Conservation (phyloP, 805 yeast species). For the Saturnispora galanensis region DNA sequence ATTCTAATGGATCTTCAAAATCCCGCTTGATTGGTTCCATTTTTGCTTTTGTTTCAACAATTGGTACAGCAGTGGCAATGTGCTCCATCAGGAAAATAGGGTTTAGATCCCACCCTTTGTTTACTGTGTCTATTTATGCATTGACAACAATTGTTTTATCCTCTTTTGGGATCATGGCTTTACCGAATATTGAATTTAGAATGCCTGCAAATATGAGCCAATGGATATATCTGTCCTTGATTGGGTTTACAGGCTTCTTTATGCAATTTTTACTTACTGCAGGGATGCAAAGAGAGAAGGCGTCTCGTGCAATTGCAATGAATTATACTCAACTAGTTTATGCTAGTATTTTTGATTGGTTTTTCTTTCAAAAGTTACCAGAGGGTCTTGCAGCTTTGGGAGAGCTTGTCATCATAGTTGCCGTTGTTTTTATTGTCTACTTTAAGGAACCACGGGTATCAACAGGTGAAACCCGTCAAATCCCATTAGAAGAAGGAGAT, state of each 20-base stretch:
- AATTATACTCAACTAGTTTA: slow-evolving; percentile 68
- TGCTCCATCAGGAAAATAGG: slow-evolving; percentile 70
- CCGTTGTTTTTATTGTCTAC: slow-evolving; percentile 53
- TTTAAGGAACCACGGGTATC: slow-evolving; percentile 27
- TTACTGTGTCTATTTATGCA: slow-evolving; percentile 73
- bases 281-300: slow-evolving; percentile 74
- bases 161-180: slow-evolving; percentile 36
- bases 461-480: neutral
- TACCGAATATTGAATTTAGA: slow-evolving; percentile 52
- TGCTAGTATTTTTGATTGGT: slow-evolving; percentile 65
- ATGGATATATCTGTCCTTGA: slow-evolving; percentile 50
- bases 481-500: neutral
- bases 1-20: neutral
- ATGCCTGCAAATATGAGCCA: slow-evolving; percentile 53
- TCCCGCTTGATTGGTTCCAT: slow-evolving; percentile 50
- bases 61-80: slow-evolving; percentile 62
- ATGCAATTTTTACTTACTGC: slow-evolving; percentile 74
- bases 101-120: slow-evolving; percentile 64
- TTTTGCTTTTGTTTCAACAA: slow-evolving; percentile 56
- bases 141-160: slow-evolving; percentile 48
- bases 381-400: slow-evolving; percentile 61
- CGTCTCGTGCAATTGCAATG: slow-evolving; percentile 69
- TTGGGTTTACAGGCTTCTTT: slow-evolving; percentile 73
- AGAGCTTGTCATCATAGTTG: slow-evolving; percentile 51
- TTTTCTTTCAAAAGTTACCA: slow-evolving; percentile 68